Evolutionary conservation across 2,329 filamentous ascomycete genomes (phyloP), one percentile per base, ranked within the genome.

Genomic region (Alternaria arbusti): DNA sequence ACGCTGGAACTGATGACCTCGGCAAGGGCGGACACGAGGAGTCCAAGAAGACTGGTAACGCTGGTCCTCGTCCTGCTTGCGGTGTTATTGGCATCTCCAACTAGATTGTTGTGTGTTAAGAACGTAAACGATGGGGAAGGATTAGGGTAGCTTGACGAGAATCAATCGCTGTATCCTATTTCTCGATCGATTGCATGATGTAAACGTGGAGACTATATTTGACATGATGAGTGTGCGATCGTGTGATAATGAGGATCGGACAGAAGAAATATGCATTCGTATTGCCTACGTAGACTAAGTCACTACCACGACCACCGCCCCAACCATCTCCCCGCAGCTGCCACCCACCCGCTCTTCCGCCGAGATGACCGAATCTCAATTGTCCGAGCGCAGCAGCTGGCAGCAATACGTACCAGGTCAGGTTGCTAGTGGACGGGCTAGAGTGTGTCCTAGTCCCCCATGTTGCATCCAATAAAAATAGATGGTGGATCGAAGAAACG

Each of bases 1-100:
- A 99, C 86, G 90, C 86, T 74, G 96, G 96, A 81, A 98, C 95
- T 73, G 96, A 99, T 81, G 96, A 99, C 80, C 93, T 99, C 70
- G 96, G 96, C 83, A 92, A 92, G 87, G 94, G 94, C 78, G 92
- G 85, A 74, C 90, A 92, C 85, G 93, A 95, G 85, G 94, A 98
- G 87, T 97, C 93, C 78, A 93, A 96, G 87, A 97, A 96, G 91
- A 99, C 96, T 71, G 96, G 96, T 74, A 99, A 98, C 82, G 96
- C 96, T 80, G 96, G 96, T 77, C 82, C 86, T 75, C 93, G 96
- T 80, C 96, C 96, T 80, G 96, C 96, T 81, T 99, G 96, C 85
- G 96, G 96, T 86, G 94, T 97, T 80, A 97, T 97, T 82, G 93
- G 93, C 74, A 96, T 97, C 85, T 89, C 92, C 51, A 63, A 59